phyloP scores from a whole-genome alignment of 176 grass and related monocot genomes.

The Elymus sibiricus region DNA sequence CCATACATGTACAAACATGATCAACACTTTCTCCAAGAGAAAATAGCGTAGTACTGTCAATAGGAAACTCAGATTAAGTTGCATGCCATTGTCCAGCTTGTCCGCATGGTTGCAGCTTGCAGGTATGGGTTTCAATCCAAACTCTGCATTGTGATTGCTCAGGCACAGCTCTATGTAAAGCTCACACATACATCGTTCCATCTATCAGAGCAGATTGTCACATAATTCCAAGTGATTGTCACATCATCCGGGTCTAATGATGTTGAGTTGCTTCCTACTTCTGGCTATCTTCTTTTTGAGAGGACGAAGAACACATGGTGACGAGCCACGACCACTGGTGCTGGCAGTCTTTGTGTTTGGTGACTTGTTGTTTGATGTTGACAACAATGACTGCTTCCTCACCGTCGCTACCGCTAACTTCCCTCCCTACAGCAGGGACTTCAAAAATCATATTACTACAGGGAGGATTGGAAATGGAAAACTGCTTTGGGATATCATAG shows the following conservation, averaged over 20 bases:
- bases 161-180: no score
- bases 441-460: slow-evolving; percentile 52
- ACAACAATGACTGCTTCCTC: slow-evolving; percentile 77
- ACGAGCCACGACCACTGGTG: slow-evolving; percentile 53
- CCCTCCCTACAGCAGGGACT: slow-evolving; percentile 84
- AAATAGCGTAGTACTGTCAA: no score
- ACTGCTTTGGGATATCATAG: slow-evolving; percentile 74
- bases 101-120: no score
- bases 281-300: slow-evolving; percentile 35
- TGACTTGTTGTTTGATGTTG: slow-evolving; percentile 75
- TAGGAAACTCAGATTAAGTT: no score
- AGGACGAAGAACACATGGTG: not conserved
- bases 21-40: no score
- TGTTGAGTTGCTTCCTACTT: not conserved
- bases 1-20: no score
- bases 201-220: no score
- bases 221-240: no score
- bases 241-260: not conserved
- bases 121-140: no score
- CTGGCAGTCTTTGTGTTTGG: slow-evolving; percentile 79
- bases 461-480: slow-evolving; percentile 96
- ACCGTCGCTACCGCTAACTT: slow-evolving; percentile 69
- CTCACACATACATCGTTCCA: no score
- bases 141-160: no score
- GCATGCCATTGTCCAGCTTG: no score